Base-by-base conservation (phyloP, 106 monocot species). In the Iris macrosiphon region DNA sequence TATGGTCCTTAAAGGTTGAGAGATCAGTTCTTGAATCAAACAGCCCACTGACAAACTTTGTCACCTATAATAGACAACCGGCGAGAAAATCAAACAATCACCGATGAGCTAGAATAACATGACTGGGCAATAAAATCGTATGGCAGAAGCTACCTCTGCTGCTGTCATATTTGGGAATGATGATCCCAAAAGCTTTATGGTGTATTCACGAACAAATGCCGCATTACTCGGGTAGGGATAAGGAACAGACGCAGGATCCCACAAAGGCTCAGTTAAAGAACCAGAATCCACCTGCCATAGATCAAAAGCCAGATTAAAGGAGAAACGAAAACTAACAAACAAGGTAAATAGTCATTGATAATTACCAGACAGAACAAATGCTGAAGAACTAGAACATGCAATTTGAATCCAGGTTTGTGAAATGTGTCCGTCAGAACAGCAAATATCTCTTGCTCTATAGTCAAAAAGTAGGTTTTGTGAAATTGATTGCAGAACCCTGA, bases 401-500 rank as follows among this genome's bases (percentile, higher is more conserved):
- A 69, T 74, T 93, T 93, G 64, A 93, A 93, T 9, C 93, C 93
- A 1, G 93, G 87, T 55, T 93, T 93, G 55, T 93, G 93, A 50
- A 93, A 93, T 33, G 93, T 88, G 48, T 93, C 93, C 13, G 93
- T 93, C 47, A 93, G 63, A 9, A 93, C 93, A 55, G 93, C 93
- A 80, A 93, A 93, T 21, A 88, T 93, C 68, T 93, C 93, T 75
- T 93, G 93, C 57, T 78, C 87, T 11, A 93, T 93, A 40, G 70
- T 87, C 35, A 93, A 31, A 50, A 76, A 93, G 56, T 93, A 93
- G 2, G 87, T 83, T 49, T 74, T 79, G 54, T 93, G 71, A 59
- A 93, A 93, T 60, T 93, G 87, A 69, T 83, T 93, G 51, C 83
- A 84, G 65, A 84, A 93, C 20, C 72, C 93, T 18, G 93, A 93